These are phyloP conservation scores for Podospora bellae-mahoneyi DNA, from an alignment of 495 filamentous ascomycete genomes.

Conservation along the genomic window DNA sequence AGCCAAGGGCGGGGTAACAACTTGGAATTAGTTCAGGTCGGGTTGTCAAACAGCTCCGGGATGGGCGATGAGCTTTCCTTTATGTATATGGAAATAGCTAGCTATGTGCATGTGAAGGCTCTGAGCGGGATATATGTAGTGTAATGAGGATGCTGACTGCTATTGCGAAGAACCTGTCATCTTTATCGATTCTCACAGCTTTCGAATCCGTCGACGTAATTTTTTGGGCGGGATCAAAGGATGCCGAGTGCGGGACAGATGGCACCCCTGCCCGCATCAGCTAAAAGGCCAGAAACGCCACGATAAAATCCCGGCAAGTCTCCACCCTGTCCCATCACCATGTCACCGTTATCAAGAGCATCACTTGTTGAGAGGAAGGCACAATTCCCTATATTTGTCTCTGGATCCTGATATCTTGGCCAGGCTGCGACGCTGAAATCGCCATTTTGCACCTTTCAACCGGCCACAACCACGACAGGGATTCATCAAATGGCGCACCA, in stretches of 20 bases:
- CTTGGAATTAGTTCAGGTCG: background rate
- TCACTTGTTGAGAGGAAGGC: background rate
- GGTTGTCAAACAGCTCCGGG: background rate
- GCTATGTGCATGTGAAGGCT: background rate
- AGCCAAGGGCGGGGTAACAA: constrained; percentile 24
- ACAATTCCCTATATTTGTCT: background rate
- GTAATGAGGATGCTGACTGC: background rate
- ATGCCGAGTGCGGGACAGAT: constrained; percentile 20
- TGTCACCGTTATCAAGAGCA: constrained; percentile 1
- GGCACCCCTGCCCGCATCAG: constrained; percentile 13
- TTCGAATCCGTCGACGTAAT: constrained; percentile 30
- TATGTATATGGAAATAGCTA: background rate
- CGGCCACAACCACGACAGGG: constrained; percentile 14
- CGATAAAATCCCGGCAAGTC: constrained; percentile 32
- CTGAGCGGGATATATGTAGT: background rate
- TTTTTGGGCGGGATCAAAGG: constrained; percentile 26
- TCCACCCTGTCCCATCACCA: constrained; percentile 1
- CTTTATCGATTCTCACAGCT: background rate
- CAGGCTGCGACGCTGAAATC: constrained; percentile 4
- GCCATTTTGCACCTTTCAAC: constrained; percentile 9
- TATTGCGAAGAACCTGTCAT: background rate
- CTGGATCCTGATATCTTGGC: background rate
- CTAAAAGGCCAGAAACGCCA: constrained; percentile 14
- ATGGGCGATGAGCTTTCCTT: background rate
- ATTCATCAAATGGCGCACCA: constrained; percentile 30